Base-by-base conservation (phyloP, 495 filamentous ascomycete genomes). In the Bryoglossum gracile region DNA sequence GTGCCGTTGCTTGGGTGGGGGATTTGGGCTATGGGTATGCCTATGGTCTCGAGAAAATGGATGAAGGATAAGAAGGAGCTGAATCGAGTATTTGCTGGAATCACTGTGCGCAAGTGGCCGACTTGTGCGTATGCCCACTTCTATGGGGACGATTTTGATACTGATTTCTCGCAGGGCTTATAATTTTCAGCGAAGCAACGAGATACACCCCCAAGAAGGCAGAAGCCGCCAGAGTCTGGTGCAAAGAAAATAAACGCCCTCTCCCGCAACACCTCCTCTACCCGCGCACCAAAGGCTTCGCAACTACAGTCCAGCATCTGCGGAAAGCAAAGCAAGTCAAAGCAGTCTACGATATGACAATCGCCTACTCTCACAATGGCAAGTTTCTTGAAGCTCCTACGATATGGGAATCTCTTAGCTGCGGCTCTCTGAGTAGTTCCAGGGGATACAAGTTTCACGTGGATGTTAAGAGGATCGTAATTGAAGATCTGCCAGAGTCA, bases 11-110 rank as follows among this genome's bases (percentile, higher is more conserved):
- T 80, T 1, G 77, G 77, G 3, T 80, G 75, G 77, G 76, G 72
- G 3, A 67, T 82, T 21, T 77, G 75, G 69, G 77, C 74, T 10
- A 75, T 81, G 65, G 74, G 76, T 4, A 77, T 81, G 71, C 77
- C 76, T 3, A 65, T 77, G 65, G 73, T 80, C 14, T 74, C 66
- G 50, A 60, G 77, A 48, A 68, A 76, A 43, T 80, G 77, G 77
- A 63, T 62, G 54, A 65, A 57, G 46, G 75, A 81, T 58, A 63
- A 68, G 58, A 62, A 45, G 14, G 76, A 79, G 65, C 61, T 80
- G 52, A 69, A 74, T 30, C 62, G 67, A 26, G 69, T 78, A 6
- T 80, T 81, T 51, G 50, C 55, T 22, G 73, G 72, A 4, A 70
- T 77, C 30, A 64, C 66, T 19, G 51, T 56, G 32, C 60, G 57